phyloP scores from a whole-genome alignment of 164 flowering plant genomes.

The Aristolochia contorta region DNA sequence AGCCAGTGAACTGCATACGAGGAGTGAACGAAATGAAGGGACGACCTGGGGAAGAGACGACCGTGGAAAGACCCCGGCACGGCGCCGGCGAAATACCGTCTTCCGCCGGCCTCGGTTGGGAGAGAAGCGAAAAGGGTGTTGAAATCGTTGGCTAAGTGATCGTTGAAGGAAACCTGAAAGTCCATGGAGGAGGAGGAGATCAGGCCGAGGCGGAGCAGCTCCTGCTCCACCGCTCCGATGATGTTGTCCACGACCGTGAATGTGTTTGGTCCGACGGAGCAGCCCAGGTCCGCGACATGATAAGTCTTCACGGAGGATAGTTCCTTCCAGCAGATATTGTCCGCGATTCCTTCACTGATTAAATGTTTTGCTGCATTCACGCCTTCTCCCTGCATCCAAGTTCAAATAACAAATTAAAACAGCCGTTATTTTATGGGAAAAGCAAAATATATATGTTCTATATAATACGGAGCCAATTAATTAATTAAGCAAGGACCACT shows the following conservation, averaged over 20 bases:
- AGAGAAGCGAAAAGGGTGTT: slow-evolving; percentile 6
- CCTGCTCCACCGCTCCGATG: too few species aligned
- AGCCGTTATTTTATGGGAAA: too few species aligned
- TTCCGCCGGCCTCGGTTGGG: background rate
- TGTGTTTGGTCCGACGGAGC: too few species aligned
- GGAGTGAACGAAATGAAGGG: slow-evolving; percentile 17
- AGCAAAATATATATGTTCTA: too few species aligned
- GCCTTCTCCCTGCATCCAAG: too few species aligned
- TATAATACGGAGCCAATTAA: too few species aligned
- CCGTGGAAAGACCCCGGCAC: slow-evolving; percentile 22
- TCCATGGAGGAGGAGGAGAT: slow-evolving; percentile 1
- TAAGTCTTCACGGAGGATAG: background rate
- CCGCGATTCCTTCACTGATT: background rate
- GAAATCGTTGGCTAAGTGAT: slow-evolving; percentile 15
- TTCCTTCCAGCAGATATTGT: background rate
- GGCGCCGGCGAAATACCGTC: slow-evolving; percentile 11
- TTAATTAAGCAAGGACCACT: too few species aligned
- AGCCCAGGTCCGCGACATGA: too few species aligned
- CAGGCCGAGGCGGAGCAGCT: background rate
- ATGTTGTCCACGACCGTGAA: too few species aligned
- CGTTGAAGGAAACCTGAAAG: slow-evolving; percentile 19
- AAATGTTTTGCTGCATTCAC: background rate
- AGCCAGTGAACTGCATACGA: slow-evolving; percentile 16
- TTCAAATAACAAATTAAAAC: too few species aligned
- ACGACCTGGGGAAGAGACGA: slow-evolving; percentile 18